phyloP scores from a whole-genome alignment of 257 asterid species.

The Marsdenia floribunda region DNA sequence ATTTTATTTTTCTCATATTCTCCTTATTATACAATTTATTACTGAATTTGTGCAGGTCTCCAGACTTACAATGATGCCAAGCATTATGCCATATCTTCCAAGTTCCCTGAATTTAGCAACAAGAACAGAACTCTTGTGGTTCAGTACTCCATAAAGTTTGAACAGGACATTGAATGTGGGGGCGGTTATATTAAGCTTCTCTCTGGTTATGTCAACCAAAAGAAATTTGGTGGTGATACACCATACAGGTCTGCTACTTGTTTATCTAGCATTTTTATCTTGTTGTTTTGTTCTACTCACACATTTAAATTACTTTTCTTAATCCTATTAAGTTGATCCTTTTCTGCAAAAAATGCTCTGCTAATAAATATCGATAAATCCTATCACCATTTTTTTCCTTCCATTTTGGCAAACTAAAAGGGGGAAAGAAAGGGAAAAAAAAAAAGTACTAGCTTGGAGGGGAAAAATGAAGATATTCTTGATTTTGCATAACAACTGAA shows the following conservation, averaged over 20 bases:
- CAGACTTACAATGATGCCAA: conserved; percentile 74
- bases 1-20: background rate
- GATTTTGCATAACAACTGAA: conserved; percentile 1
- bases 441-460: background rate
- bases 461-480: background rate
- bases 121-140: conserved; percentile 79
- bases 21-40: background rate
- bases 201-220: conserved; percentile 86
- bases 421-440: background rate
- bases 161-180: conserved; percentile 96
- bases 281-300: background rate
- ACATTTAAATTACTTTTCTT: background rate
- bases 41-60: conserved; percentile 47
- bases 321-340: background rate
- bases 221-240: conserved; percentile 94
- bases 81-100: conserved; percentile 85
- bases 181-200: conserved; percentile 91
- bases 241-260: conserved; percentile 66
- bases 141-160: conserved; percentile 81
- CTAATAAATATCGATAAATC: background rate
- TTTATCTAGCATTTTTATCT: background rate
- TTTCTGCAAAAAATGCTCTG: background rate
- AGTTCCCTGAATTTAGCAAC: conserved; percentile 86
- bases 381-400: background rate
- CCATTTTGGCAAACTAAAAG: background rate